These are phyloP conservation scores for Vitis labrusca DNA, from an alignment of 164 flowering plant genomes.

Conservation along the genomic window DNA sequence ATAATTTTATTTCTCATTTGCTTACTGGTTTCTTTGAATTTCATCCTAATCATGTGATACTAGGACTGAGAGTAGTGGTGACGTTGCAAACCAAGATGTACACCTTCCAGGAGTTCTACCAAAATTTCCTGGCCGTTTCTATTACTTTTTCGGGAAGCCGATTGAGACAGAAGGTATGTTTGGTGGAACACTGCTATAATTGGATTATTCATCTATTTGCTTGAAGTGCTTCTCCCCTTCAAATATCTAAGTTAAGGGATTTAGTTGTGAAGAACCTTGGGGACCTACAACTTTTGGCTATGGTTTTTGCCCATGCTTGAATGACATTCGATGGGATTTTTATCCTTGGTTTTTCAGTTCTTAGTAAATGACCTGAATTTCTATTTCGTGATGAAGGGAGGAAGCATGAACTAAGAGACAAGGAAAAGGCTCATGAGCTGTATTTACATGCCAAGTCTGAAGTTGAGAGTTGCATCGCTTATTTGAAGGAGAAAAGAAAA, in stretches of 20 bases:
- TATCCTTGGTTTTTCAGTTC: no score
- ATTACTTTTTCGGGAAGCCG: conserved; percentile 67
- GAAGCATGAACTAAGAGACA: conserved; percentile 46
- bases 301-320: no score
- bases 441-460: conserved; percentile 54
- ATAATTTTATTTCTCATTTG: neutral
- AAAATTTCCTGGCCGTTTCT: conserved; percentile 70
- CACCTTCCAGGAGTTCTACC: conserved; percentile 55
- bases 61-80: conserved; percentile 50
- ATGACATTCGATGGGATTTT: no score
- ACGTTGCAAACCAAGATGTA: conserved; percentile 53
- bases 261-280: no score
- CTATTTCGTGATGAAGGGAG: conserved; percentile 29
- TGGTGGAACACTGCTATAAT: neutral
- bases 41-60: conserved; percentile 3
- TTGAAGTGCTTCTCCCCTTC: no score
- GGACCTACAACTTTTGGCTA: no score
- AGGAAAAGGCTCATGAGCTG: conserved; percentile 46
- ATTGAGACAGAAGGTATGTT: conserved; percentile 63
- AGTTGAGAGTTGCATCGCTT: conserved; percentile 54
- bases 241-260: no score
- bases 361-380: no score
- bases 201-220: neutral
- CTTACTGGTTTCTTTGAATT: neutral
- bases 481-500: conserved; percentile 63